A percentile compares a stretch with the other conserved stretches of the same genome.
These are phyloP conservation scores for Porphyrellus cyaneotinctus DNA, from an alignment of 768 basidiomycete species.

Conservation along the genomic window DNA sequence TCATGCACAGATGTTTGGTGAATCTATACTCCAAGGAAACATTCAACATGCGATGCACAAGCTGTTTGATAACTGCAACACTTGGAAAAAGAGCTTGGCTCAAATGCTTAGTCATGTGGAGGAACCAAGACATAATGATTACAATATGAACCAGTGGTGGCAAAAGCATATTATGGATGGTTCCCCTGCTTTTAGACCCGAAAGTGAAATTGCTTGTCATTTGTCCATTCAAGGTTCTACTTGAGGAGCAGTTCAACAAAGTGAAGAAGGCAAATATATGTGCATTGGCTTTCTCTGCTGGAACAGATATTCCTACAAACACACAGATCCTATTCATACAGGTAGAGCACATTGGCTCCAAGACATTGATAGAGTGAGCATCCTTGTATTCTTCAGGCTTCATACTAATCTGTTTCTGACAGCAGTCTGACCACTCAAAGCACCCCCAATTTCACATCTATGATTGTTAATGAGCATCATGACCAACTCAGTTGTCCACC, in stretches of 20 bases:
- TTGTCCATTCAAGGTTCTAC: slow-evolving; percentile 6
- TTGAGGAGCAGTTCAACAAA: slow-evolving; percentile 1
- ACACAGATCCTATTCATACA: slow-evolving; percentile 7
- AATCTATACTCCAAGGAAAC: not conserved
- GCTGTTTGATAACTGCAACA: not conserved
- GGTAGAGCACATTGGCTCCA: slow-evolving; percentile 1
- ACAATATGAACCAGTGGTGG: slow-evolving; percentile 3
- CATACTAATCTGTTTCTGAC: not conserved
- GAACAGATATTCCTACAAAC: not conserved
- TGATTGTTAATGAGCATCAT: slow-evolving; percentile 7
- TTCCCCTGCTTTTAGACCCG: not conserved
- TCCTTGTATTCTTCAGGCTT: not conserved
- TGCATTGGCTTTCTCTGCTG: not conserved
- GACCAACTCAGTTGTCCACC: slow-evolving; percentile 4
- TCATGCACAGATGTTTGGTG: not conserved
- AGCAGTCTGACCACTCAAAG: not conserved
- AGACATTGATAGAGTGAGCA: not conserved
- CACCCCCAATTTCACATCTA: not conserved
- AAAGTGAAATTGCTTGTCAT: not conserved
- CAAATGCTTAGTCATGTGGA: slow-evolving; percentile 2
- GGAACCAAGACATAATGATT: not conserved
- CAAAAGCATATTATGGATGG: slow-evolving; percentile 8
- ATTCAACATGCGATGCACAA: not conserved
- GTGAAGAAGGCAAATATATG: not conserved
- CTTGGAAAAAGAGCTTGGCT: not conserved